Evolutionary conservation across 164 flowering plant genomes (phyloP).

Genomic region (Vitis vinifera): DNA sequence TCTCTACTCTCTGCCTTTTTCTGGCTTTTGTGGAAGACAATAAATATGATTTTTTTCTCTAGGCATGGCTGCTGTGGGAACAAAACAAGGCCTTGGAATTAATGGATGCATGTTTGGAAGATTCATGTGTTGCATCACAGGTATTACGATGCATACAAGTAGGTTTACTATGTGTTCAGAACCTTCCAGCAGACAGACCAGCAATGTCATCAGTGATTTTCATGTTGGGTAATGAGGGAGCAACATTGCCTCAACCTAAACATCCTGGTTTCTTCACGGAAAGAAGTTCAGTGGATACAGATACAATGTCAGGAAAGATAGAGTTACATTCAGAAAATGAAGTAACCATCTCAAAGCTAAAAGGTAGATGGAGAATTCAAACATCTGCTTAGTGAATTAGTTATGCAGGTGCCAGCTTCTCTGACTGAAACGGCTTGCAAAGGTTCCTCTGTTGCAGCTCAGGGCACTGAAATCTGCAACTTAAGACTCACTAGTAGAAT

Average conservation of each 20-base stretch:
- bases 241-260: conserved; percentile 21
- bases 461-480: no score
- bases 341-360: background rate
- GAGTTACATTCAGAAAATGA: background rate
- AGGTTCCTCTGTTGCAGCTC: no score
- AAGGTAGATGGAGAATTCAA: no score
- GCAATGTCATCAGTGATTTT: conserved; percentile 26
- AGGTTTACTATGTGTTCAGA: conserved; percentile 8
- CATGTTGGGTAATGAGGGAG: conserved; percentile 17
- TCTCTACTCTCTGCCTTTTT: no score
- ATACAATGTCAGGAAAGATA: background rate
- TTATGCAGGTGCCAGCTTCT: no score
- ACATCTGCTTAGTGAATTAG: no score
- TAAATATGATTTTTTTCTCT: background rate
- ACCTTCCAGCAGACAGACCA: conserved; percentile 30
- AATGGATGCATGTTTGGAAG: conserved; percentile 4
- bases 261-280: conserved; percentile 20
- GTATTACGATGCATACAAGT: conserved; percentile 23
- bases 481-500: no score
- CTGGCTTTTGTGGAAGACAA: no score
- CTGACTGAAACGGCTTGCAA: no score
- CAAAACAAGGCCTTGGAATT: conserved; percentile 21
- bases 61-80: conserved; percentile 34
- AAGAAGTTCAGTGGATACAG: background rate
- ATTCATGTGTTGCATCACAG: conserved; percentile 9